Evolutionary conservation across 2,329 filamentous ascomycete genomes (phyloP).

Genomic region (Pseudopyrenochaeta lycopersici): DNA sequence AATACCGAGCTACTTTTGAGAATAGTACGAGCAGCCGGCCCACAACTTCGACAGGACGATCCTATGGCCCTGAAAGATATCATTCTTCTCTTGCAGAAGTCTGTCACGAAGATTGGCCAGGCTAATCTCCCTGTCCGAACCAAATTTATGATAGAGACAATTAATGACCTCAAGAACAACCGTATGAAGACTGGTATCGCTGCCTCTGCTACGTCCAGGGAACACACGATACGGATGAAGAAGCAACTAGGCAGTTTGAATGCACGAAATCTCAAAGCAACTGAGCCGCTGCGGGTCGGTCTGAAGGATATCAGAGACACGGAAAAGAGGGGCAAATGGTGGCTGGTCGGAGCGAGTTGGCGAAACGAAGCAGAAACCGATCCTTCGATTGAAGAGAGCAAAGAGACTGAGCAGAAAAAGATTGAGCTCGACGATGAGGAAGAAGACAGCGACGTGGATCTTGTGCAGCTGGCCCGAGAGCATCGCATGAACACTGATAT

Average conservation of each 20-base stretch:
- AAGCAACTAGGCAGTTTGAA: constrained; percentile 85
- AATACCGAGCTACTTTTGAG: constrained; percentile 90
- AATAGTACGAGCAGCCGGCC: constrained; percentile 80
- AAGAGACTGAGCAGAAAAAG: constrained; percentile 33
- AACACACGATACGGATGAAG: constrained; percentile 88
- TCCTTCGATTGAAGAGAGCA: constrained; percentile 42
- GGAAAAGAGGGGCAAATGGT: constrained; percentile 94
- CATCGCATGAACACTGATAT: constrained; percentile 89
- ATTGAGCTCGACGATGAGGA: constrained; percentile 21
- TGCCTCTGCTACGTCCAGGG: constrained; percentile 76
- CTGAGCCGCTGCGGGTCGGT: constrained; percentile 82
- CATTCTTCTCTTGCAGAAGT: constrained; percentile 77
- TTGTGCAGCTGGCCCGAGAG: constrained; percentile 76
- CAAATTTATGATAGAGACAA: constrained; percentile 97
- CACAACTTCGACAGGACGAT: constrained; percentile 87
- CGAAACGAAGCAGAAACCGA: constrained; percentile 53
- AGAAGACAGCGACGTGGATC: constrained; percentile 63
- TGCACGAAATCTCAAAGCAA: constrained; percentile 71
- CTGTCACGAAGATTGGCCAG: constrained; percentile 73
- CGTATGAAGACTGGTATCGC: constrained; percentile 78
- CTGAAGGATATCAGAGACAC: constrained; percentile 83
- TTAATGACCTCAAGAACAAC: constrained; percentile 94
- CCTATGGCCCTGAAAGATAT: constrained; percentile 89
- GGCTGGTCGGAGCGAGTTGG: constrained; percentile 97
- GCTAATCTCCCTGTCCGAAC: constrained; percentile 82